Conservation (phyloP, 352 stramenopile genomes). For the Halophytophthora polymorphica region DNA sequence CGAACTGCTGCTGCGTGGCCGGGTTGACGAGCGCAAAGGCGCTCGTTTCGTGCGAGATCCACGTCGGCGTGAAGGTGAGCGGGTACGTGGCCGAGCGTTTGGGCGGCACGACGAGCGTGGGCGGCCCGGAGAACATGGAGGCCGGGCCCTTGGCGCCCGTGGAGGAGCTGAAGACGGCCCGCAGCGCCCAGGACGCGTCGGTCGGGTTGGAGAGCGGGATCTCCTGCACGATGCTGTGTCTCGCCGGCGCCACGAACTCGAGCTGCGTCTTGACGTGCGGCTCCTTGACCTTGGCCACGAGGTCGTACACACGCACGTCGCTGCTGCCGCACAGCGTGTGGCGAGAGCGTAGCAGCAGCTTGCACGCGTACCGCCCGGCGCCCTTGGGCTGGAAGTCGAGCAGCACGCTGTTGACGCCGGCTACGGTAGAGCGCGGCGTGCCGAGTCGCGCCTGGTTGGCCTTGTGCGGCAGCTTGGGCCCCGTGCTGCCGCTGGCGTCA, state of each 20-base stretch:
- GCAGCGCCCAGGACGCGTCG: conserved; percentile 79
- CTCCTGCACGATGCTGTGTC: conserved; percentile 87
- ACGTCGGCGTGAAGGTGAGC: conserved; percentile 80
- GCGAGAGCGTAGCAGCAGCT: conserved; percentile 57
- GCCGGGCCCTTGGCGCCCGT: conserved; percentile 6
- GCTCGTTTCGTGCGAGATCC: conserved; percentile 70
- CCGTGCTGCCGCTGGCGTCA: conserved; percentile 6
- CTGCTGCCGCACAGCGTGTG: conserved; percentile 59
- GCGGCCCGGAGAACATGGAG: conserved; percentile 69
- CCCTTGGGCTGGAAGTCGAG: conserved; percentile 77
- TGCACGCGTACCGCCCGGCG: conserved; percentile 66
- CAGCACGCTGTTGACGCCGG: conserved; percentile 46
- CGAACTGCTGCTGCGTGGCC: conserved; percentile 81
- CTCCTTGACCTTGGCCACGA: conserved; percentile 84
- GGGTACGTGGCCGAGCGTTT: conserved; percentile 73
- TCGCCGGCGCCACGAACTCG: conserved; percentile 85
- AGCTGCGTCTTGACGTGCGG: conserved; percentile 82
- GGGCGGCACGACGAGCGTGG: conserved; percentile 60
- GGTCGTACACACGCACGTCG: conserved; percentile 82
- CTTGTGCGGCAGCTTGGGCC: conserved; percentile 25
- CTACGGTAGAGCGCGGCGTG: conserved; percentile 36
- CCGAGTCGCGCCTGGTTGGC: conserved; percentile 49
- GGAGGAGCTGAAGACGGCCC: conserved; percentile 40
- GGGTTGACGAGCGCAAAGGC: conserved; percentile 81
- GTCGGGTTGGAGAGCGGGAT: conserved; percentile 90